Base-by-base conservation (phyloP, 768 basidiomycete species). In the Pleurotus citrinopileatus region DNA sequence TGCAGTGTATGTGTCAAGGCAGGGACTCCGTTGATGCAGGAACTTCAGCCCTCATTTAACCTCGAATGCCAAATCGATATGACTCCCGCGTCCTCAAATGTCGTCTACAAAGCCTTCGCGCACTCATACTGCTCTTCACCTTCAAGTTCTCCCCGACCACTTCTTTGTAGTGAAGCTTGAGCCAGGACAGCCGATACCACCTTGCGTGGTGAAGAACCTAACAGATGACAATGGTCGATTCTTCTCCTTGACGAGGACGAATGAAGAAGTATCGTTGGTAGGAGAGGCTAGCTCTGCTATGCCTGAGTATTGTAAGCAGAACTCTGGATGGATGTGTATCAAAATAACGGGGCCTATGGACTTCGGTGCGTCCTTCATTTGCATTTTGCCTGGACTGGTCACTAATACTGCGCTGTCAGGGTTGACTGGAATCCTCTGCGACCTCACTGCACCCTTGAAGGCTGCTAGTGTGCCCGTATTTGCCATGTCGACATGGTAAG, bases 321-420 rank as follows among this genome's bases (percentile, higher is more conserved):
- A 72, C 26, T 72, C 74, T 20, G 69, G 70, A 1, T 85, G 84
- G 84, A 73, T 66, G 59, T 80, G 80, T 61, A 80, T 87, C 56
- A 81, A 81, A 65, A 81, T 88, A 36, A 73, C 70, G 29, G 86
- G 85, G 2, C 84, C 83, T 2, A 82, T 87, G 82, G 81, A 83
- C 57, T 85, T 86, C 57, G 74, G 84, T 82, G 45, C 54, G 73
- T 61, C n/a, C 32, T 25, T 7, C 23, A 17, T 13, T 8, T 3
- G 22, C 29, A n/a, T n/a, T n/a, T n/a, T n/a, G n/a, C n/a, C n/a
- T n/a, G n/a, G n/a, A n/a, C n/a, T n/a, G n/a, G n/a, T 25, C 25
- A 44, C 32, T 53, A 38, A 47, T 5, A 46, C 37, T 29, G 53
- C 19, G 19, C 34, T n/a, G n/a, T 25, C 55, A 86, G 83, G 67